Base-by-base conservation (phyloP, 2,329 filamentous ascomycete genomes). In the Pseudopithomyces maydicus region DNA sequence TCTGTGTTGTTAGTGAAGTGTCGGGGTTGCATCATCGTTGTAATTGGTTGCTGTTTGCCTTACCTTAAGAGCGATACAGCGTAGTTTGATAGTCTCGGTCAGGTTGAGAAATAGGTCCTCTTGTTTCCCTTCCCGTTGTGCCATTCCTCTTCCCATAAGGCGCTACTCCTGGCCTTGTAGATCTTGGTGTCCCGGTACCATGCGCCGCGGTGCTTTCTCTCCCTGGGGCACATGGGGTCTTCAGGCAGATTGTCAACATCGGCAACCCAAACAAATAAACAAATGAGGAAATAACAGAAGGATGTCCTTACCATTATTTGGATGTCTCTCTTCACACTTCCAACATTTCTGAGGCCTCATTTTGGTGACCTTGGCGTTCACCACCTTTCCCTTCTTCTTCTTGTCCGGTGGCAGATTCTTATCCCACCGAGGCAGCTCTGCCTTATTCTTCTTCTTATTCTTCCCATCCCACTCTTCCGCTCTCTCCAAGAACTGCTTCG, bases 281-380 rank as follows among this genome's bases (percentile, higher is more conserved):
- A n/a, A n/a, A 10, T 12, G 7, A 36, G 19, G 19, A 6, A 36
- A 10, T 5, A 8, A 29, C 26, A 8, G 5, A 12, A 22, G 5
- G 12, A 15, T 39, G 10, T 11, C 43, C 4, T 50, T 20, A 41
- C 48, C 48, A 15, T 36, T 23, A 11, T 17, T 20, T 2, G 11
- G 10, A 33, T 66, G 62, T 45, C 64, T 55, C 47, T 57, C 55
- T n/a, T 20, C 56, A 33, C 62, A 66, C 17, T 48, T 49, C 56
- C 59, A 62, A 38, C 63, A 66, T 46, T 60, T 66, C 2, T 14
- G 38, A 15, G 54, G 49, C 26, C 57, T 33, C 12, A 20, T 20
- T 38, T 26, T 22, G 10, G 38, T 39, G 6, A 45, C 20, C 35
- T 43, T 17, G 17, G 43, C 57, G 15, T 56, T 20, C 35, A 47